Conservation (phyloP, 352 stramenopile genomes). For the Phytophthora pinifolia region DNA sequence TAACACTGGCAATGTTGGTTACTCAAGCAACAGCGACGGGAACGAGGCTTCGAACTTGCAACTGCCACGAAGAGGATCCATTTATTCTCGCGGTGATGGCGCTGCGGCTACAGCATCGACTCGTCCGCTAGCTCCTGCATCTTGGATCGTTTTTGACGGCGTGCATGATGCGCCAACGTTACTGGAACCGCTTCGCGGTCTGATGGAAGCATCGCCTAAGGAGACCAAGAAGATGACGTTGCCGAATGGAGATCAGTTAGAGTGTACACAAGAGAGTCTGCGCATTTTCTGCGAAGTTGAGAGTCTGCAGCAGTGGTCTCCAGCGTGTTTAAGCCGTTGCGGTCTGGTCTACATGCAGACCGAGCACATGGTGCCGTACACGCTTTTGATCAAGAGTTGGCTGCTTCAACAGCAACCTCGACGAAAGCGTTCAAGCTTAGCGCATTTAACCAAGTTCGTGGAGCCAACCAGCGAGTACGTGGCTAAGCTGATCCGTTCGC, state of each 20-base stretch:
- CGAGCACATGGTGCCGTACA: constrained; percentile 58
- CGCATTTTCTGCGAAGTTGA: constrained; percentile 64
- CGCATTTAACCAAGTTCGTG: constrained; percentile 11
- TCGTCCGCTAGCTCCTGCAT: constrained; percentile 25
- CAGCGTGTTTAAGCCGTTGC: constrained; percentile 46
- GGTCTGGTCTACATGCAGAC: constrained; percentile 58
- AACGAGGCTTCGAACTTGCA: constrained; percentile 2
- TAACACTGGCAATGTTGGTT: constrained; percentile 8
- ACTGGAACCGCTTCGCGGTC: constrained; percentile 40
- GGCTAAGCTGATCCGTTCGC: constrained; percentile 48
- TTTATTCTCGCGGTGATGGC: not conserved
- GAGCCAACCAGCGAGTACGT: constrained; percentile 28
- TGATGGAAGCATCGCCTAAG: constrained; percentile 20
- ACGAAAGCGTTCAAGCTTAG: constrained; percentile 14
- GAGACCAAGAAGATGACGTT: constrained; percentile 29
- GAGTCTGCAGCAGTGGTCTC: constrained; percentile 54
- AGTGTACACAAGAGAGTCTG: constrained; percentile 34
- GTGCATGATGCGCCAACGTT: constrained; percentile 30
- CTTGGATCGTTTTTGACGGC: constrained; percentile 74
- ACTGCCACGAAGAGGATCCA: constrained; percentile 7
- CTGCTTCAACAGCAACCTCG: constrained; percentile 25
- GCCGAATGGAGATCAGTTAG: constrained; percentile 64
- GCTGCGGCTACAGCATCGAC: constrained; percentile 1
- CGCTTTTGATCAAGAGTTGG: constrained; percentile 70
- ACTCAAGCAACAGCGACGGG: constrained; percentile 8